These are phyloP conservation scores for Thalia dealbata DNA, from an alignment of 176 grass and related monocot species.

Conservation along the genomic window DNA sequence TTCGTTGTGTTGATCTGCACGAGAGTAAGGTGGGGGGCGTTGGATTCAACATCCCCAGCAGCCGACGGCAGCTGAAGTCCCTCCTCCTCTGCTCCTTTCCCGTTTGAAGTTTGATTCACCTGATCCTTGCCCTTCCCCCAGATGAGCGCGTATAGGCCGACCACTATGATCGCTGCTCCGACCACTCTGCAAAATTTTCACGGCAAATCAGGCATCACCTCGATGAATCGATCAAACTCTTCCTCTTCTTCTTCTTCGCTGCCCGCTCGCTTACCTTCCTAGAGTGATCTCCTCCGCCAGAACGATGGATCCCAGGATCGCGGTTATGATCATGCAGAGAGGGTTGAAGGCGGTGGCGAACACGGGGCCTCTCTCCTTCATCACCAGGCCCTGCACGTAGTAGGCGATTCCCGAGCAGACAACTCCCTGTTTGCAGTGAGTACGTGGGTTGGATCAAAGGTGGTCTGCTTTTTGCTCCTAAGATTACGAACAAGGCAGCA, in stretches of 20 bases:
- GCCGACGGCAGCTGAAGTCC: constrained; percentile 40
- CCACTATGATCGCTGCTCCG: constrained; percentile 78
- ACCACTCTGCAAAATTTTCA: constrained; percentile 40
- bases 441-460: neutral
- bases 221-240: neutral
- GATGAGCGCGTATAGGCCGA: constrained; percentile 74
- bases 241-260: no score
- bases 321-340: constrained; percentile 94
- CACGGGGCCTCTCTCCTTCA: constrained; percentile 65
- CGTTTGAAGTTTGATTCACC: constrained; percentile 14
- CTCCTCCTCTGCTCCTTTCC: constrained; percentile 22
- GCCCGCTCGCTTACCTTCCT: constrained; percentile 46
- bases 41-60: constrained; percentile 21
- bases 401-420: constrained; percentile 85
- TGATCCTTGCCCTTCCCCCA: constrained; percentile 83
- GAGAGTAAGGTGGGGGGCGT: neutral
- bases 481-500: neutral
- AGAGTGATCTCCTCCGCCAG: constrained; percentile 68
- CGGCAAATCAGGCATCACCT: constrained; percentile 10
- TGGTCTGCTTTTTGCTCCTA: neutral
- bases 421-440: constrained; percentile 42
- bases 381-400: constrained; percentile 82
- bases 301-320: constrained; percentile 68
- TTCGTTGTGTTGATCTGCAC: neutral
- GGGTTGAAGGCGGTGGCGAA: constrained; percentile 96